A percentile compares a stretch with the other conserved stretches of the same genome.
These are phyloP conservation scores for Xylariomycetidae sp. DNA, from an alignment of 2,329 filamentous ascomycete species.

Conservation along the genomic window DNA sequence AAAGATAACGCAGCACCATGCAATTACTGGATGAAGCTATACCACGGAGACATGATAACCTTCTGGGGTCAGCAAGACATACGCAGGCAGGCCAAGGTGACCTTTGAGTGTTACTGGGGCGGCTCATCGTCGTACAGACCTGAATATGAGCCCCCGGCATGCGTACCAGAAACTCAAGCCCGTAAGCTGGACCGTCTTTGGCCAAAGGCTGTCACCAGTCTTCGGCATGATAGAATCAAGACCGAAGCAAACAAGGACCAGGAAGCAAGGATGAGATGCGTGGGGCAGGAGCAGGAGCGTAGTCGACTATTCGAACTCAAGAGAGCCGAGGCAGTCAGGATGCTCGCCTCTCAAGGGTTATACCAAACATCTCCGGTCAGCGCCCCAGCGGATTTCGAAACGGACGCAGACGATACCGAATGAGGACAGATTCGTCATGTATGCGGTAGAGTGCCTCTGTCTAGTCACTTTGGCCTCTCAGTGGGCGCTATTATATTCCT, in stretches of 20 bases:
- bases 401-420: no score
- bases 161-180: constrained; percentile 33
- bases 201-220: constrained; percentile 37
- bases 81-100: constrained; percentile 36
- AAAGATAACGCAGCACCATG: constrained; percentile 51
- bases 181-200: constrained; percentile 44
- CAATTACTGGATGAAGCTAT: constrained; percentile 59
- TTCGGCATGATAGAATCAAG: constrained; percentile 35
- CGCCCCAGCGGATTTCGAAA: constrained; percentile 7
- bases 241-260: constrained; percentile 40
- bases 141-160: constrained; percentile 29
- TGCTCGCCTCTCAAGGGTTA: constrained; percentile 24
- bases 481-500: no score
- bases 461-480: no score
- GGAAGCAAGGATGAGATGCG: constrained; percentile 32
- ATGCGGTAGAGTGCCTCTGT: no score
- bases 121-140: constrained; percentile 41
- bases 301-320: constrained; percentile 44
- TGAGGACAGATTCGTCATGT: no score
- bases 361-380: constrained; percentile 12
- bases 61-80: constrained; percentile 54
- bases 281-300: constrained; percentile 42
- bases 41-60: constrained; percentile 70
- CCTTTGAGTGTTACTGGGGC: constrained; percentile 51
- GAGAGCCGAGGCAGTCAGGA: constrained; percentile 39